phyloP scores from a whole-genome alignment of 2,329 filamentous ascomycete species.

The Huntiella abstrusa region DNA sequence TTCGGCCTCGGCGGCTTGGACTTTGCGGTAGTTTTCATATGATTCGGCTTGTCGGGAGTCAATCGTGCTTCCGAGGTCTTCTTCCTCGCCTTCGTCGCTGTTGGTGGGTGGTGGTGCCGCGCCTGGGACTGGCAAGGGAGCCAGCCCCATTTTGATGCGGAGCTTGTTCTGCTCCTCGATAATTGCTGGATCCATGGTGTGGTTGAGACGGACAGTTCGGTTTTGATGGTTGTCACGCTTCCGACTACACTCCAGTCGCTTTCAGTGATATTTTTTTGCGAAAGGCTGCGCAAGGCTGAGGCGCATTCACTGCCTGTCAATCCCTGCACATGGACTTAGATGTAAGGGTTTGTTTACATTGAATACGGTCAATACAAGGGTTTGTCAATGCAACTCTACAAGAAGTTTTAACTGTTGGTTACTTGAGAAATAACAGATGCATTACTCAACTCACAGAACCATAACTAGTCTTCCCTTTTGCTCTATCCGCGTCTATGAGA shows the following conservation, averaged over 20 bases:
- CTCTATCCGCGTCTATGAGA: background rate
- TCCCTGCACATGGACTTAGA: no score
- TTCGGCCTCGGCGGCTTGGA: conserved; percentile 50
- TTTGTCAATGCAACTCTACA: no score
- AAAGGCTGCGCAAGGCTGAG: background rate
- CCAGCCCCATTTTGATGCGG: conserved; percentile 72
- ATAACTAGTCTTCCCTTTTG: no score
- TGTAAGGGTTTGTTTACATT: no score
- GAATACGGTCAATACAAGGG: no score
- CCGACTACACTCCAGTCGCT: background rate
- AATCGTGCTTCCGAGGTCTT: conserved; percentile 55
- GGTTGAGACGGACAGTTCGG: background rate
- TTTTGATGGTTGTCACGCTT: background rate
- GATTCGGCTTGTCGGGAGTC: conserved; percentile 58
- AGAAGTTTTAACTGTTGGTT: no score
- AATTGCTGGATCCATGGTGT: conserved; percentile 44
- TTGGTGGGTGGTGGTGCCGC: conserved; percentile 20
- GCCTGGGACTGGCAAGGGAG: conserved; percentile 71
- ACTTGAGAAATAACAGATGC: no score
- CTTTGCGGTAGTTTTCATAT: conserved; percentile 52
- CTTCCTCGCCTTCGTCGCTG: conserved; percentile 22
- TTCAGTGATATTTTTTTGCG: background rate
- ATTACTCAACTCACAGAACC: no score
- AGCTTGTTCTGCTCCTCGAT: conserved; percentile 92
- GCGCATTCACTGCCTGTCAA: no score